A percentile compares a stretch with the other conserved stretches of the same genome.
phyloP scores from a whole-genome alignment of 2,329 filamentous ascomycete species.

The Xylariales sp. region DNA sequence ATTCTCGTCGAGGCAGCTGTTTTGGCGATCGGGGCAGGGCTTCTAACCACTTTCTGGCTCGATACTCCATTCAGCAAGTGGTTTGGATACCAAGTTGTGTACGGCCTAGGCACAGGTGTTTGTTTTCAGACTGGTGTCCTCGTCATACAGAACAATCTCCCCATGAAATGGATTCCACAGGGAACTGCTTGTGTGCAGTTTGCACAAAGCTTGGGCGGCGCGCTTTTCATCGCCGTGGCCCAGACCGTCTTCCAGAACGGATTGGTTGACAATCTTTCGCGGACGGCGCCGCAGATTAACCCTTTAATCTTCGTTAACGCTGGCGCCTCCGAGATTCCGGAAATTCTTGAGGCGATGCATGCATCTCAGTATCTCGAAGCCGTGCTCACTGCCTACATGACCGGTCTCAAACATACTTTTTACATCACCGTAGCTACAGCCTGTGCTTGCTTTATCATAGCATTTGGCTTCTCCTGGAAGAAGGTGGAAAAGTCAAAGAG shows the following conservation, averaged over 20 bases:
- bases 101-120: slow-evolving; percentile 47
- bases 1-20: slow-evolving; percentile 30
- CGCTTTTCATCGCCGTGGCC: slow-evolving; percentile 59
- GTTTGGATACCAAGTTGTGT: slow-evolving; percentile 56
- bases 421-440: slow-evolving; percentile 48
- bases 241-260: slow-evolving; percentile 66
- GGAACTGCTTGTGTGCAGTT: slow-evolving; percentile 52
- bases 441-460: slow-evolving; percentile 37
- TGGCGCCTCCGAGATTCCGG: slow-evolving; percentile 45
- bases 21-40: slow-evolving; percentile 40
- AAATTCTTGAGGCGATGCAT: slow-evolving; percentile 36
- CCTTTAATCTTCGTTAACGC: slow-evolving; percentile 44
- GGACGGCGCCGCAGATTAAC: slow-evolving; percentile 39
- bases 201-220: slow-evolving; percentile 62
- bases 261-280: slow-evolving; percentile 47
- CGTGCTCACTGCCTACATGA: slow-evolving; percentile 45
- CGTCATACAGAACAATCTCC: slow-evolving; percentile 48
- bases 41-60: slow-evolving; percentile 48
- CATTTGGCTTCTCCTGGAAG: slow-evolving; percentile 45
- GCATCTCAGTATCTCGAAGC: slow-evolving; percentile 34
- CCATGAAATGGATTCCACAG: slow-evolving; percentile 43
- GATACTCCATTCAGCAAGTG: slow-evolving; percentile 42
- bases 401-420: slow-evolving; percentile 44
- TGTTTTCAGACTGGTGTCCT: slow-evolving; percentile 44
- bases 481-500: slow-evolving; percentile 44